Conservation (phyloP, 2,329 filamentous ascomycete genomes). For the Fusarium verrucosum region DNA sequence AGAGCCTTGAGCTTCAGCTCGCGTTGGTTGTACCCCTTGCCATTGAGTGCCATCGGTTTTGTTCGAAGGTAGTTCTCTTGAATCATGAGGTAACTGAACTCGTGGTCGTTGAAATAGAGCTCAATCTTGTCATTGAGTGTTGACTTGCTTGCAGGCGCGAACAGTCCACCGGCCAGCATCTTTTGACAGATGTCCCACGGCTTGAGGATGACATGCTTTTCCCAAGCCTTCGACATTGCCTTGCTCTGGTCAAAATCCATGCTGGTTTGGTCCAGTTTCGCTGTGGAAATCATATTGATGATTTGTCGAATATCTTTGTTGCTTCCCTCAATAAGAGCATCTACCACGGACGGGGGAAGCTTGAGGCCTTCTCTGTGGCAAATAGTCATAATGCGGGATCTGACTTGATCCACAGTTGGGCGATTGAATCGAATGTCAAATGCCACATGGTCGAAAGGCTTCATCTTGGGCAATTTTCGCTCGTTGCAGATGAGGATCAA, state of each 20-base stretch:
- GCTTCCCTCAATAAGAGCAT: constrained; percentile 93
- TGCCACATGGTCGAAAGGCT: constrained; percentile 88
- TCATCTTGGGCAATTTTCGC: constrained; percentile 93
- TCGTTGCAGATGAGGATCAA: constrained; percentile 99
- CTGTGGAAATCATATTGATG: constrained; percentile 97
- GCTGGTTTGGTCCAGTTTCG: constrained; percentile 83
- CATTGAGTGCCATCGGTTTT: constrained; percentile 72
- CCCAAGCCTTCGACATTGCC: constrained; percentile 96
- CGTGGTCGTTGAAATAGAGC: constrained; percentile 98
- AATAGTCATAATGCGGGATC: constrained; percentile 93
- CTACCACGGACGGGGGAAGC: constrained; percentile 82
- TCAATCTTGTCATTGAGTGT: constrained; percentile 98
- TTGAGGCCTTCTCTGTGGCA: constrained; percentile 91
- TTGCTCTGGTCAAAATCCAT: constrained; percentile 90
- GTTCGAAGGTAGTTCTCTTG: constrained; percentile 97
- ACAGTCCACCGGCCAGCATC: constrained; percentile 88
- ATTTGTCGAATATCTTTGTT: constrained; percentile 97
- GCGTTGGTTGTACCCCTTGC: constrained; percentile 65
- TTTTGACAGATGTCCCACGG: constrained; percentile 98
- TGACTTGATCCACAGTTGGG: constrained; percentile 89
- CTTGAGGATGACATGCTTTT: constrained; percentile 96
- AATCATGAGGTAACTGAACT: constrained; percentile 96
- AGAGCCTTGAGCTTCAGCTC: constrained; percentile 83
- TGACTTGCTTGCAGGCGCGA: constrained; percentile 81
- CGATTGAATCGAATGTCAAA: constrained; percentile 88